phyloP scores from a whole-genome alignment of 1,284 basidiomycete genomes.

The Ganoderma sinense region DNA sequence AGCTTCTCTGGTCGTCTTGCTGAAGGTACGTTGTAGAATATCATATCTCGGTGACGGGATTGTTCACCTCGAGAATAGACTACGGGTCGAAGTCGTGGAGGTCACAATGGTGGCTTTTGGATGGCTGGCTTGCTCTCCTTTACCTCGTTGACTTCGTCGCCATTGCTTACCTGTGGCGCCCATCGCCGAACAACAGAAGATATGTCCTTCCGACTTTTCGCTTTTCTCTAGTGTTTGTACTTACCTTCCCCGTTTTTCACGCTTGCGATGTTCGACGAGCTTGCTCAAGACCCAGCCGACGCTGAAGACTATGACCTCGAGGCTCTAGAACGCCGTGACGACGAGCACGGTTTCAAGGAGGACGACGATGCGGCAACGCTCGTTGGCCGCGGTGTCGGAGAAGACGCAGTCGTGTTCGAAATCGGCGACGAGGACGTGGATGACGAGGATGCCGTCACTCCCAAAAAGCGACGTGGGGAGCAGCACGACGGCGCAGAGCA shows the following conservation, averaged over 20 bases:
- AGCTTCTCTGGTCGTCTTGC: constrained; percentile 91
- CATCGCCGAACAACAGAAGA: constrained; percentile 92
- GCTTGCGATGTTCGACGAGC: constrained; percentile 86
- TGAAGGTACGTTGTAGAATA: constrained; percentile 66
- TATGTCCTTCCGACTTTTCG: constrained; percentile 50
- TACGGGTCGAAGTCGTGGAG: constrained; percentile 96
- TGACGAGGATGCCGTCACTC: constrained; percentile 54
- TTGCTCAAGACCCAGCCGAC: constrained; percentile 90
- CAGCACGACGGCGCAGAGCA: constrained; percentile 51
- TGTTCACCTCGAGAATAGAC: constrained; percentile 53
- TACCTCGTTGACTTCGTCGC: constrained; percentile 84
- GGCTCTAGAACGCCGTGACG: constrained; percentile 63
- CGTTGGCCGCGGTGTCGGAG: constrained; percentile 64
- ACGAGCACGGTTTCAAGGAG: constrained; percentile 54
- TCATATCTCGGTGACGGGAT: not conserved
- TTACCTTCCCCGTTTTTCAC: constrained; percentile 48
- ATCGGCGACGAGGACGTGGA: constrained; percentile 89
- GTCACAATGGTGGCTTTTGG: constrained; percentile 94
- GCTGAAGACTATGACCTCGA: constrained; percentile 94
- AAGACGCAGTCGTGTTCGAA: constrained; percentile 89
- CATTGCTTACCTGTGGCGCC: constrained; percentile 94
- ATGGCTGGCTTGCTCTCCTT: constrained; percentile 92
- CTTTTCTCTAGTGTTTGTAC: constrained; percentile 34
- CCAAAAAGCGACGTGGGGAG: constrained; percentile 61
- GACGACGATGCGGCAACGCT: constrained; percentile 75